Evolutionary conservation across 129 eudicot species (phyloP).

Genomic region (Glebionis coronaria): DNA sequence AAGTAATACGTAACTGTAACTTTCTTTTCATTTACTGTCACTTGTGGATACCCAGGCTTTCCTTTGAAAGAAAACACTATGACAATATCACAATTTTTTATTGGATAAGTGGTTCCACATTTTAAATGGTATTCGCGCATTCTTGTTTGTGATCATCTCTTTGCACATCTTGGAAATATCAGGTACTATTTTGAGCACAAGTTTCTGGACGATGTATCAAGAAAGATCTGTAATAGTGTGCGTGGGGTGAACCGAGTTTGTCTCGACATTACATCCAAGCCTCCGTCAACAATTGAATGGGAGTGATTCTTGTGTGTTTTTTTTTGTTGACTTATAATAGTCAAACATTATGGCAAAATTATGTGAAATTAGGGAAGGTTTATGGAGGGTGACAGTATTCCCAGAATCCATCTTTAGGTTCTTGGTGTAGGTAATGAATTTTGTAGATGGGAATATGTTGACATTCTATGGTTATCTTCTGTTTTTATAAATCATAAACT

Average conservation of each 20-base stretch:
- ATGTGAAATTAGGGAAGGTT: constrained; percentile 16
- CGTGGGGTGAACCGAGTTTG: constrained; percentile 88
- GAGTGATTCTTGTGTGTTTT: constrained; percentile 37
- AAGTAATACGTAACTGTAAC: too few relatives aligned
- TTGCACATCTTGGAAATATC: constrained; percentile 17
- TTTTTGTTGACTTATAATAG: constrained; percentile 4
- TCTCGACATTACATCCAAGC: constrained; percentile 86
- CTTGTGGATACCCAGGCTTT: too few relatives aligned
- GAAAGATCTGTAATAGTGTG: constrained; percentile 77
- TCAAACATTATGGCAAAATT: background rate
- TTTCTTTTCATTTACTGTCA: too few relatives aligned
- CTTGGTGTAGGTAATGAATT: constrained; percentile 6
- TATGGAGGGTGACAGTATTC: constrained; percentile 19
- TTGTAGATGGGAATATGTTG: constrained; percentile 15
- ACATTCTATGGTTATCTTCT: constrained; percentile 20
- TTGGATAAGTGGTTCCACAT: too few relatives aligned
- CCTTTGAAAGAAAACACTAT: too few relatives aligned
- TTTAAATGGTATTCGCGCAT: too few relatives aligned
- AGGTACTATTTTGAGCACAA: constrained; percentile 83
- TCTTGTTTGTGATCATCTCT: background rate
- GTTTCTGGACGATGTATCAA: constrained; percentile 68
- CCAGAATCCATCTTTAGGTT: constrained; percentile 11
- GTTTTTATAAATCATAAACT: constrained; percentile 17
- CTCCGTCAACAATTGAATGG: constrained; percentile 96
- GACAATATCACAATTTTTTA: too few relatives aligned